Evolutionary conservation across 495 filamentous ascomycete species (phyloP).

Genomic region (Xylaria flabelliformis): DNA sequence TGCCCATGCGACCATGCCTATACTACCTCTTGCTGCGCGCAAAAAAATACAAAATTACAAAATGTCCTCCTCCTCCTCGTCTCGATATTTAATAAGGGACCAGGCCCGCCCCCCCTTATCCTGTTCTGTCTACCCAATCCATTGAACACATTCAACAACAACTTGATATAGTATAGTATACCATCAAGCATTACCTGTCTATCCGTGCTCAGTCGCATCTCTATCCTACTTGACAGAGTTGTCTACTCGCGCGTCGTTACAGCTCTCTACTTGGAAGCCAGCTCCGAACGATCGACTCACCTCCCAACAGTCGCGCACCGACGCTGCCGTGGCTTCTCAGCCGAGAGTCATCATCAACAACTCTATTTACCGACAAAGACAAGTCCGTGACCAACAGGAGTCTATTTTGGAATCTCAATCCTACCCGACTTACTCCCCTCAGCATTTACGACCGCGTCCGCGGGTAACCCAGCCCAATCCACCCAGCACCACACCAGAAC

Average conservation of each 20-base stretch:
- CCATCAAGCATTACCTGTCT: constrained; percentile 3
- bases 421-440: constrained; percentile 23
- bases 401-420: constrained; percentile 21
- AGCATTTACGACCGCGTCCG: constrained; percentile 30
- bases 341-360: constrained; percentile 42
- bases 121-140: constrained; percentile 21
- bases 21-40: constrained; percentile 1
- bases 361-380: constrained; percentile 38
- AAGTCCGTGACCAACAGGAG: constrained; percentile 27
- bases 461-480: constrained; percentile 35
- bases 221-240: neutral
- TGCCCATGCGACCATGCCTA: neutral
- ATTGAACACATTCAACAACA: constrained; percentile 17
- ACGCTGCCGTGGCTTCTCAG: constrained; percentile 32
- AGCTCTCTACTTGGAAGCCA: neutral
- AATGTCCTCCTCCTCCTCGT: constrained; percentile 28
- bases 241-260: neutral
- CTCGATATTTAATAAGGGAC: constrained; percentile 25
- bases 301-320: constrained; percentile 54
- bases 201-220: constrained; percentile 40
- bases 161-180: constrained; percentile 15
- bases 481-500: constrained; percentile 33
- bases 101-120: constrained; percentile 20
- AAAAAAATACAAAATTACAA: constrained; percentile 28
- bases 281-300: constrained; percentile 42